Base-by-base conservation (phyloP, 257 asterid genomes). In the Scutellaria galericulata region DNA sequence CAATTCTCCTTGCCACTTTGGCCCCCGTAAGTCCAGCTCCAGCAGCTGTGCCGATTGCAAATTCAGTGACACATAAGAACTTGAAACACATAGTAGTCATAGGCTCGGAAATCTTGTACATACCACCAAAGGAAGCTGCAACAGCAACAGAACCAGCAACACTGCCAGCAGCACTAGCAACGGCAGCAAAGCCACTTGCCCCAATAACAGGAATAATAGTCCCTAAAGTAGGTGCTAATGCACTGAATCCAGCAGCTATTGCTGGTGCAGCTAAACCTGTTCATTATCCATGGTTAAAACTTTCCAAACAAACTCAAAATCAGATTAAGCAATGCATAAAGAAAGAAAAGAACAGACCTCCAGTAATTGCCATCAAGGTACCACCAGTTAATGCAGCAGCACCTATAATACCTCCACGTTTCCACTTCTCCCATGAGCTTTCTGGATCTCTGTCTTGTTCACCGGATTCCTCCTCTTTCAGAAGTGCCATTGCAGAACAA, bases 371-470 rank as follows among this genome's bases (percentile, higher is more conserved):
- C 96, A 95, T 74, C 81, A 95, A 87, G 75, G 99, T 81, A 77
- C 99, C 99, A 78, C 99, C 98, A 62, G 99, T 90, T 78, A 95
- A 27, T 51, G 99, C 99, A 82, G 98, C 98, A 63, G 98, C 99
- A 45, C 99, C 99, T 42, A 95, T 90, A 79, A 95, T 87, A 78
- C 98, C 94, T 74, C 96, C 97, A 58, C 87, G 95, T 81, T 87
- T 95, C 98, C 99, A 92, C 82, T 90, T 86, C 22, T 77, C 86
- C 98, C 96, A 89, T 40, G 86, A 45, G 83, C 85, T 85, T 64
- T 80, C 77, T 20, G 87, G 72, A 58, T 96, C 79, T 71, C 60
- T 39, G 12, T 46, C 71, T 68, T 82, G 90, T 56, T 79, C 90
- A 60, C 90, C 82, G 20, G 90, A 78, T 78, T 86, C 91, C 79